These are phyloP conservation scores for Alternaria angustiovoidea DNA, from an alignment of 2,329 filamentous ascomycete genomes.

Conservation along the genomic window DNA sequence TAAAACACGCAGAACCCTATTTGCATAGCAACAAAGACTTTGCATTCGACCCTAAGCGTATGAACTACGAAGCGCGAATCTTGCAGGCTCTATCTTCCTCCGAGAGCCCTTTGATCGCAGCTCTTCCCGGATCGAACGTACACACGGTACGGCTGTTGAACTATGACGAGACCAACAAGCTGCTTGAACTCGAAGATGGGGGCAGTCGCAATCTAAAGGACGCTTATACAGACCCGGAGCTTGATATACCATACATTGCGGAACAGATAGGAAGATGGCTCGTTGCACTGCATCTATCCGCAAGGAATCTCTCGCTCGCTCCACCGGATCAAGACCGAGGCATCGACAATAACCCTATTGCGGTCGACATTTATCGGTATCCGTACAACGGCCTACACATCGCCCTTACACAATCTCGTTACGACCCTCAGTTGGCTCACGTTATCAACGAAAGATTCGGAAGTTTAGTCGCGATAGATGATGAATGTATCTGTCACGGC, in stretches of 20 bases:
- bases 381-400: conserved; percentile 39
- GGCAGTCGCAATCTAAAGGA: conserved; percentile 43
- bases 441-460: conserved; percentile 42
- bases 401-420: conserved; percentile 31
- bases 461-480: conserved; percentile 32
- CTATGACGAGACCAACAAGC: conserved; percentile 37
- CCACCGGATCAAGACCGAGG: not conserved
- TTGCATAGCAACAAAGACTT: conserved; percentile 35
- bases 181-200: conserved; percentile 44
- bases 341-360: conserved; percentile 39
- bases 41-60: conserved; percentile 37
- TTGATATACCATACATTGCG: conserved; percentile 35
- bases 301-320: conserved; percentile 20
- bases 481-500: conserved; percentile 49
- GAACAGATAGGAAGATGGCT: conserved; percentile 44
- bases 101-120: conserved; percentile 6
- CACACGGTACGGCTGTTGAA: conserved; percentile 29
- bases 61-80: conserved; percentile 47
- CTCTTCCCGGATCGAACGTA: conserved; percentile 14
- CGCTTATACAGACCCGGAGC: conserved; percentile 33
- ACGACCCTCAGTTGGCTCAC: conserved; percentile 35
- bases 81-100: conserved; percentile 26
- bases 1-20: conserved; percentile 49
- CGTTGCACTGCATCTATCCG: conserved; percentile 35
- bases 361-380: conserved; percentile 38